Base-by-base conservation (phyloP, 257 asterid genomes). In the Craterostigma plantagineum region DNA sequence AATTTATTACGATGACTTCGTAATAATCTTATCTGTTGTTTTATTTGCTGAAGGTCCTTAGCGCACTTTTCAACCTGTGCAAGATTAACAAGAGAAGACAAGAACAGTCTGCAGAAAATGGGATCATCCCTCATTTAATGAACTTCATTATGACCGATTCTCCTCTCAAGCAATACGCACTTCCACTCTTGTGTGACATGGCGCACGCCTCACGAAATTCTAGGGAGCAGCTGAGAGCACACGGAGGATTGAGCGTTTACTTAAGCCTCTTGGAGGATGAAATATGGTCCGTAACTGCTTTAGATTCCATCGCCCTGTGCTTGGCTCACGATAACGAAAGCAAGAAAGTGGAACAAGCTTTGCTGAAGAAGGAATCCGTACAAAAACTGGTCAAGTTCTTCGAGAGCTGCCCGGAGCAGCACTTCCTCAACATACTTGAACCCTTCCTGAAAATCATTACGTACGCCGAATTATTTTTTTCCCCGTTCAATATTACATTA, bases 171-270 rank as follows among this genome's bases (percentile, higher is more conserved):
- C 95, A 79, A 64, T 75, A 63, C 61, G 95, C 99, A 18, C 68
- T 90, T 53, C 99, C 96, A 59, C 71, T 90, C 45, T 72, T 90
- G 42, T 83, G 95, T 65, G 99, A 90, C 63, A 83, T 83, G 99
- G 99, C 99, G 41, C 96, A 90, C 62, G 99, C 99, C 50, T 90
- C 99, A 38, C 85, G 92, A 50, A 79, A 83, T 56, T 79, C 99
- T 12, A 72, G 99, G 63, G 99, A 90, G 71, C 99, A 90, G 52
- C 74, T 90, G 46, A 81, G 99, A 43, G 99, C 99, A 48, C 99
- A 90, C 55, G 96, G 99, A 43, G 99, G 91, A 34, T 67, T 90
- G 52, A 95, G 83, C 63, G 95, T 79, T 37, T 90, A 77, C 77
- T 72, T 90, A 58, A 77, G 87, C 69, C 92, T 90, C 60, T 93